phyloP scores from a whole-genome alignment of 139 green algal species.

The Yamagishiella unicocca region DNA sequence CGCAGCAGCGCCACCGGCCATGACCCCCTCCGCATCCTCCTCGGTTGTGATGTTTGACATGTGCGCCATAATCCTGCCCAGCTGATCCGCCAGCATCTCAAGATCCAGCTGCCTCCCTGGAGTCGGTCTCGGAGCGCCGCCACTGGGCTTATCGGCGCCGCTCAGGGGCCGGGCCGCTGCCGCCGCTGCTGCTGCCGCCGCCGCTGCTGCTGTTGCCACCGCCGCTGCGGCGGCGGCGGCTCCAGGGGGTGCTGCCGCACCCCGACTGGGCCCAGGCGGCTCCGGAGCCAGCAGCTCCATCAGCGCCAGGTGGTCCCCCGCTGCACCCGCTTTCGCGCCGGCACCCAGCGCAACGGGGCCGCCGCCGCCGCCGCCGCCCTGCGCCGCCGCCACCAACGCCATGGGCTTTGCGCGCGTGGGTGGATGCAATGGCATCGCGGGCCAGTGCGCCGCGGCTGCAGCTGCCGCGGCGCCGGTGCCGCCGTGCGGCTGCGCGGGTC shows the following conservation, averaged over 20 bases:
- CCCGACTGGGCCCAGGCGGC: background rate
- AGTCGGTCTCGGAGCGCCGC: background rate
- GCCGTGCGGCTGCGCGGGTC: too few species aligned
- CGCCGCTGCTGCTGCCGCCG: background rate
- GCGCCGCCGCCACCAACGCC: background rate
- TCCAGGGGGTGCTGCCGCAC: background rate
- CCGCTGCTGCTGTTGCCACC: too few species aligned
- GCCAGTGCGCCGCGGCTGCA: background rate
- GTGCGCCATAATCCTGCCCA: conserved; percentile 24
- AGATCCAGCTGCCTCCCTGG: conserved; percentile 24
- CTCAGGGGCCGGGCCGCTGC: background rate
- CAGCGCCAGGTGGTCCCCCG: background rate
- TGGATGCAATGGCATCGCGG: conserved; percentile 14
- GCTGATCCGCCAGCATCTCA: conserved; percentile 12
- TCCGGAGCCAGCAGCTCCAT: background rate
- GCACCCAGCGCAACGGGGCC: background rate
- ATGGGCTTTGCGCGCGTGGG: conserved; percentile 2
- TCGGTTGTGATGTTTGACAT: conserved; percentile 11
- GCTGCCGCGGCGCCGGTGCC: background rate
- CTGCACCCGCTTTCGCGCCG: background rate
- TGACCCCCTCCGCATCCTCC: background rate
- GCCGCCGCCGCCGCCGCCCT: background rate
- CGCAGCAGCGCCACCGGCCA: background rate
- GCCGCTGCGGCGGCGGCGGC: background rate
- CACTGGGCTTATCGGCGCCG: background rate